Evolutionary conservation across 1,284 basidiomycete species (phyloP), one percentile per base, ranked within the genome.

Genomic region (Rhodofomes roseus): DNA sequence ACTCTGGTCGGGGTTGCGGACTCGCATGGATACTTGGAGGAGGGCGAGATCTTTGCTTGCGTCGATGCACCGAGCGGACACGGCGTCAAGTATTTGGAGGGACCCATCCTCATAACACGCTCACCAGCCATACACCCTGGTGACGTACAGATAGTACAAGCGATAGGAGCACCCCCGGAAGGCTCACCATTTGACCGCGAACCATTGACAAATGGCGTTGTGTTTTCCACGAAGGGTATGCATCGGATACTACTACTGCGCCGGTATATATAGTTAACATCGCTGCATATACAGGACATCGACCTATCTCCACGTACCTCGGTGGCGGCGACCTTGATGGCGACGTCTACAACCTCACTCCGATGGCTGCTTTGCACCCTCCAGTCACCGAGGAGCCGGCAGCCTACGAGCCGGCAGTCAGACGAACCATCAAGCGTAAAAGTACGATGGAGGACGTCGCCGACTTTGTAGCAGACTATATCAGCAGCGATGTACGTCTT

Each of bases 391-490:
- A 69, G 39, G 18, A 57, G 11, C 80, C 89, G 3, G 86, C 82
- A 2, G 68, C 71, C 16, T 90, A 90, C 62, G 65, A 70, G 12
- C 74, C 82, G 1, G 82, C 81, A 0, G 66, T 69, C 12, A 81
- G 73, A 63, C 82, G 80, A 58, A 48, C 76, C 2, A 68, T 91
- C 1, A 68, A 79, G 43, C 80, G 80, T 27, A 79, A 75, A 37
- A 85, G 82, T 70, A 89, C 79, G 11, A 89, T 87, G 77, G 74
- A 68, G 18, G 92, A 89, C 71, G 85, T 91, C 1, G 85, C 84
- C 1, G 82, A 90, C 52, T 92, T 92, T 67, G 82, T 92, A 18
- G 78, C 87, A 56, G 85, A 90, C 59, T 91, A 84, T 61, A 86
- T 89, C 62, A 83, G 77, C 64, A 86, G 80, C 55, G 87, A 90